Evolutionary conservation across 768 basidiomycete species (phyloP).

Genomic region (Leucosporidium creatinivorum): DNA sequence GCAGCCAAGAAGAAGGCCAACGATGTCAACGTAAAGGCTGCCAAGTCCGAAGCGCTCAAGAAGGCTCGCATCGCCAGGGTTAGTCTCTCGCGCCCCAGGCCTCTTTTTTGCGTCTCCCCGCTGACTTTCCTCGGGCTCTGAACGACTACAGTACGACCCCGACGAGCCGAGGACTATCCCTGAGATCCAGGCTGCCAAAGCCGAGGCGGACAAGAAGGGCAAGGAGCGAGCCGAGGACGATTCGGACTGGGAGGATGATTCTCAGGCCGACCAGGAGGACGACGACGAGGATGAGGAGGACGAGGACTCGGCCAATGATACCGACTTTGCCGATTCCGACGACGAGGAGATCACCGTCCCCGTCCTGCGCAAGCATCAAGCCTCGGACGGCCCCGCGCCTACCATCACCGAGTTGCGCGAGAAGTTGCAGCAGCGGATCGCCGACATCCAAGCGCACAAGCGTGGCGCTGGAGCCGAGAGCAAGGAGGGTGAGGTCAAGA

Average conservation of each 20-base stretch:
- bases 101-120: not conserved
- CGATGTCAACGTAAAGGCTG: slow-evolving; percentile 48
- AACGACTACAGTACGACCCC: slow-evolving; percentile 68
- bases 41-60: slow-evolving; percentile 42
- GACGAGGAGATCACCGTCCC: slow-evolving; percentile 21
- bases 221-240: slow-evolving; percentile 28
- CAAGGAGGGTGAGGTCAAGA: slow-evolving; percentile 43
- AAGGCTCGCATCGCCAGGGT: slow-evolving; percentile 86
- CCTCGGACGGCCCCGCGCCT: slow-evolving; percentile 22
- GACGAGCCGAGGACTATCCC: slow-evolving; percentile 72
- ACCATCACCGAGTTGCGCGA: slow-evolving; percentile 29
- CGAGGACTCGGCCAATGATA: slow-evolving; percentile 38
- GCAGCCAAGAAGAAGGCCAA: slow-evolving; percentile 78
- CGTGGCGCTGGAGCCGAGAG: slow-evolving; percentile 30
- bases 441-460: slow-evolving; percentile 30
- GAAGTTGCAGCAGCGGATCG: slow-evolving; percentile 28
- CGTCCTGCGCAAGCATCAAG: not conserved
- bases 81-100: not conserved
- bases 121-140: not conserved
- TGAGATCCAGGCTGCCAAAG: slow-evolving; percentile 47
- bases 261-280: slow-evolving; percentile 34
- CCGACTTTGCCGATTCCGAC: slow-evolving; percentile 33
- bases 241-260: slow-evolving; percentile 41
- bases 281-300: slow-evolving; percentile 43
- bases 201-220: slow-evolving; percentile 34